Evolutionary conservation across 225 moss, liverwort and hornwort species (phyloP), one percentile per base, ranked within the genome.

Genomic region (Marchantia paleacea): DNA sequence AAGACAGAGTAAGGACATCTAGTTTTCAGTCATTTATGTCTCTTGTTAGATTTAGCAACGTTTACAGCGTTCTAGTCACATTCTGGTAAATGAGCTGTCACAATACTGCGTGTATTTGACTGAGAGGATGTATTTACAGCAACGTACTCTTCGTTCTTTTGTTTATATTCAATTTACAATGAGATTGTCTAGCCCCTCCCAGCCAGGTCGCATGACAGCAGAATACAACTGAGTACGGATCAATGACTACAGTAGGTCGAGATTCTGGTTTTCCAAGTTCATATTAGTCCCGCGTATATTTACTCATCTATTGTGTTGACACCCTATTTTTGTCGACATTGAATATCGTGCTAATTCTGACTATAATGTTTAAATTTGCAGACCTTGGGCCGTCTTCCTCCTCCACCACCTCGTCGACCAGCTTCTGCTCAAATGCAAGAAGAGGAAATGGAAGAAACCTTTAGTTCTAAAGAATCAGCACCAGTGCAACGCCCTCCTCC

Each of bases 401-500:
- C 94, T 12, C 85, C 65, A 26, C 76, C 90, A 72, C 91, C 90
- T 9, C 84, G 87, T 84, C 90, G 87, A 39, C 80, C 86, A 75
- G 67, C 85, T 0, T 73, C 87, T 72, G 61, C 80, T 8, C 80
- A 71, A 69, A 70, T 70, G 10, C 78, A 78, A 25, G 94, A 91
- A 69, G 94, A 91, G 9, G 78, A 73, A 48, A 85, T 84, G 73
- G 85, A 86, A 51, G 84, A 79, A 61, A 80, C 62, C 64, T 55
- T 79, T 69, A 81, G 82, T 74, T 69, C 80, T 48, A 88, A 87
- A 69, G 90, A 91, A n/a, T 72, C 30, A 48, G 83, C 78, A 29
- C 83, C 85, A 53, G 84, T 84, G 29, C 88, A 89, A 73, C 90
- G 81, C 19, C 80, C 91, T 47, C 93, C 91, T 7, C 92, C 91